Conservation (phyloP, 2,329 filamentous ascomycete species). For the Fusarium coicis region DNA sequence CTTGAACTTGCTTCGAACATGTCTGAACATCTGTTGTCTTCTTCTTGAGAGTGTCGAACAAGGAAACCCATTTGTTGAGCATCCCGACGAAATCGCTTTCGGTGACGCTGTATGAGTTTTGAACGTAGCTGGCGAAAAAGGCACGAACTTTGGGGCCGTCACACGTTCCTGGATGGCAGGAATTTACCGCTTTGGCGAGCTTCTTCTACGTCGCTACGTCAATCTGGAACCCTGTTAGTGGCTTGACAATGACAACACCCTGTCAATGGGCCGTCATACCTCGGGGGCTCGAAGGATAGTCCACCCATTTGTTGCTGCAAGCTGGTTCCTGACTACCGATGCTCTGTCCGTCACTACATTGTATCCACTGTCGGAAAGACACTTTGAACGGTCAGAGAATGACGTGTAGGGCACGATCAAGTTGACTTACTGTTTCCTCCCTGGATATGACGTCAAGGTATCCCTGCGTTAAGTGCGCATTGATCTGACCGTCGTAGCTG, state of each 20-base stretch:
- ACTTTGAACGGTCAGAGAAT: background rate
- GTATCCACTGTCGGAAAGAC: background rate
- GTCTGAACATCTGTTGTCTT: conserved; percentile 8
- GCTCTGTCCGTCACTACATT: background rate
- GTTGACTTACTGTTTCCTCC: background rate
- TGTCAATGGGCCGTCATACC: background rate
- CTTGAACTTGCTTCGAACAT: conserved; percentile 4
- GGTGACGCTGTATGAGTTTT: conserved; percentile 5
- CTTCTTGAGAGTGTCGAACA: conserved; percentile 7
- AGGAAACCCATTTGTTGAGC: conserved; percentile 12
- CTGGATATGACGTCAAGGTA: background rate
- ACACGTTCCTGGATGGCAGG: background rate
- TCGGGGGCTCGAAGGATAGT: conserved; percentile 2
- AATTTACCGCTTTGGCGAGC: background rate
- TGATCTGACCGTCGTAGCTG: background rate
- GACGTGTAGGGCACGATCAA: accelerated
- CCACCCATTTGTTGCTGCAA: conserved; percentile 1
- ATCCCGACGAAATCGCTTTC: conserved; percentile 12
- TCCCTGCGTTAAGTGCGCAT: background rate
- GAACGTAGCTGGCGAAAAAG: conserved; percentile 7
- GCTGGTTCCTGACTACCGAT: background rate
- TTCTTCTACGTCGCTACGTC: background rate
- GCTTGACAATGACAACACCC: background rate
- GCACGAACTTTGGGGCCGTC: background rate
- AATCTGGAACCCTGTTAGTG: background rate